Percentiles rank a stretch among this genome's conserved stretches.
These are phyloP conservation scores for Teratosphaeria gauchensis DNA, from an alignment of 2,329 filamentous ascomycete species.

Conservation along the genomic window DNA sequence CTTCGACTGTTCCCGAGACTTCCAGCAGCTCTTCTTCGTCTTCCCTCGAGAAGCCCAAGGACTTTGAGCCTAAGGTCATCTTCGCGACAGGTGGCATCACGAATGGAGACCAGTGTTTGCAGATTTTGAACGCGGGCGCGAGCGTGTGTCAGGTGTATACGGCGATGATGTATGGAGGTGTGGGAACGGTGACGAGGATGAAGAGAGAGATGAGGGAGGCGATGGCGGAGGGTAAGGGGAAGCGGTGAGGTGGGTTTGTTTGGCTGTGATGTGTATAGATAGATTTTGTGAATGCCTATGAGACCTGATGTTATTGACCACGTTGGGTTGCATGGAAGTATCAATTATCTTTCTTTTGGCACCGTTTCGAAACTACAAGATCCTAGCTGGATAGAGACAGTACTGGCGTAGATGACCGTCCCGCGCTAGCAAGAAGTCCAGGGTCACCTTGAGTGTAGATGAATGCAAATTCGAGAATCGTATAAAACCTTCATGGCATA, in stretches of 20 bases:
- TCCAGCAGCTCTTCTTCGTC: background rate
- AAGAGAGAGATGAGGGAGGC: slow-evolving; percentile 42
- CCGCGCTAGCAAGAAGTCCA: too few relatives aligned
- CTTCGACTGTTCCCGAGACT: background rate
- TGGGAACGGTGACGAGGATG: slow-evolving; percentile 49
- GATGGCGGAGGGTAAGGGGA: slow-evolving; percentile 12
- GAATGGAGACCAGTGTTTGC: slow-evolving; percentile 71
- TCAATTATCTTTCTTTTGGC: too few relatives aligned
- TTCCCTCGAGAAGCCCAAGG: slow-evolving; percentile 14
- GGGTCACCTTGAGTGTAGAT: too few relatives aligned
- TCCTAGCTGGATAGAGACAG: too few relatives aligned
- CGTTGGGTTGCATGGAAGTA: too few relatives aligned
- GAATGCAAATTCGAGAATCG: too few relatives aligned
- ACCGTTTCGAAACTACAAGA: too few relatives aligned
- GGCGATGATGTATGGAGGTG: slow-evolving; percentile 54
- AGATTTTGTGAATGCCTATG: background rate
- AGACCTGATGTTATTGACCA: too few relatives aligned
- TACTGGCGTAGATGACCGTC: too few relatives aligned
- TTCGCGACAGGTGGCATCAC: slow-evolving; percentile 93
- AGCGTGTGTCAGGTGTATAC: slow-evolving; percentile 65
- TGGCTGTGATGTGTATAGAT: background rate
- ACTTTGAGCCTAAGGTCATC: slow-evolving; percentile 58
- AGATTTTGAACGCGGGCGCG: slow-evolving; percentile 78
- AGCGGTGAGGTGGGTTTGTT: background rate
- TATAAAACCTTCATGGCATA: too few relatives aligned